These are phyloP conservation scores for Neopestalotiopsis sp. DNA, from an alignment of 2,329 filamentous ascomycete genomes.

Conservation along the genomic window DNA sequence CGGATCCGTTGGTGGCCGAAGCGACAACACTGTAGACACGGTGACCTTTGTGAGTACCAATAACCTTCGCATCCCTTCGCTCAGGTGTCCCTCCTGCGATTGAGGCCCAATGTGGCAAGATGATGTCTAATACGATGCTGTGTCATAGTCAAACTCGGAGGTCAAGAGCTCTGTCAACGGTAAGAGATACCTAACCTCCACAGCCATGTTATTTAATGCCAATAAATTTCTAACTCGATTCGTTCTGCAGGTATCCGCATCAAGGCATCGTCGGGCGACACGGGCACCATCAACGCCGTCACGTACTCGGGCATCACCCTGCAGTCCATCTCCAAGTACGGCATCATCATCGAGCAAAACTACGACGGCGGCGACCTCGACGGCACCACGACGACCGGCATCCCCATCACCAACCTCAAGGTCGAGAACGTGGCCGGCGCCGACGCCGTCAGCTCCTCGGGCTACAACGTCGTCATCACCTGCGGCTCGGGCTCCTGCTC, in stretches of 20 bases:
- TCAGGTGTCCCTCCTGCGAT: too few species aligned
- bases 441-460: conserved; percentile 45
- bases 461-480: conserved; percentile 55
- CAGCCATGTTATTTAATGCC: too few species aligned
- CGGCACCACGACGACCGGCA: conserved; percentile 50
- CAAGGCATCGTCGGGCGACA: conserved; percentile 54
- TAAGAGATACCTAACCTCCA: not conserved
- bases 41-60: conserved; percentile 44
- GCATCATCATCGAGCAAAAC: conserved; percentile 47
- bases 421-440: conserved; percentile 42
- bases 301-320: conserved; percentile 59
- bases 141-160: conserved; percentile 42
- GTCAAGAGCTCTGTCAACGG: conserved; percentile 60
- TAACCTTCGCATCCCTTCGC: too few species aligned
- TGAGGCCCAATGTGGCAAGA: too few species aligned
- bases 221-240: not conserved
- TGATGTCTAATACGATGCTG: too few species aligned
- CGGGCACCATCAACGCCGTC: conserved; percentile 53
- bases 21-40: conserved; percentile 56
- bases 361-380: conserved; percentile 52
- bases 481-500: conserved; percentile 56
- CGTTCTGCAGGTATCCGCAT: conserved; percentile 40
- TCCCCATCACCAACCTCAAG: conserved; percentile 58
- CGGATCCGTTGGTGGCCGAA: conserved; percentile 51
- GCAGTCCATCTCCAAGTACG: conserved; percentile 49